phyloP scores from a whole-genome alignment of 148 eudicot genomes.

The Nepenthes mirabilis region DNA sequence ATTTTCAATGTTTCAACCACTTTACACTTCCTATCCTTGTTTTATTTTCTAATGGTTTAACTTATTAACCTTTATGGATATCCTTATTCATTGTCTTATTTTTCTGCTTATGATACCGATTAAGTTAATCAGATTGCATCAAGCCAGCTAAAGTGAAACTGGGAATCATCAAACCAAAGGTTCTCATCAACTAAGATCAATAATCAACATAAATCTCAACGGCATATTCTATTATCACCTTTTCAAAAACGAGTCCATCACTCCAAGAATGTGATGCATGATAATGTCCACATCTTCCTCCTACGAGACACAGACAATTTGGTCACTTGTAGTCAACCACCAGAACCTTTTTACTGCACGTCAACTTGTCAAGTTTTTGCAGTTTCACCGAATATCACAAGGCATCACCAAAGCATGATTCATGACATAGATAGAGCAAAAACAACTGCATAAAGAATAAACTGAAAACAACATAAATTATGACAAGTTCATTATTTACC shows the following conservation, averaged over 20 bases:
- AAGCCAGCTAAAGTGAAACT: neutral
- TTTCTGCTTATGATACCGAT: too few relatives aligned
- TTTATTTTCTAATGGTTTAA: too few relatives aligned
- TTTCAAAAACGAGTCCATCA: slow-evolving; percentile 48
- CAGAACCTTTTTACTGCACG: neutral
- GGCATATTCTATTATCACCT: slow-evolving; percentile 25
- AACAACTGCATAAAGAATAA: too few relatives aligned
- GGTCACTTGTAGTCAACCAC: neutral
- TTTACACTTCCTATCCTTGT: too few relatives aligned
- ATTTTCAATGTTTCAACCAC: too few relatives aligned
- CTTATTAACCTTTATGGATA: too few relatives aligned
- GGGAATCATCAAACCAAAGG: neutral
- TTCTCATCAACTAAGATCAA: neutral
- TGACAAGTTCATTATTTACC: neutral
- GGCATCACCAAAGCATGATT: too few relatives aligned
- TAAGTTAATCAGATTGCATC: neutral
- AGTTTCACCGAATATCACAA: too few relatives aligned
- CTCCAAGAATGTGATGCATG: slow-evolving; percentile 69
- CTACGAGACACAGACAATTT: slow-evolving; percentile 21
- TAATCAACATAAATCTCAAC: neutral
- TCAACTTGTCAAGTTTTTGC: too few relatives aligned
- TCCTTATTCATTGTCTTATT: too few relatives aligned
- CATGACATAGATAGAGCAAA: too few relatives aligned
- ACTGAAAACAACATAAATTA: neutral
- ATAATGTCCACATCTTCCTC: slow-evolving; percentile 82